Evolutionary conservation across 495 filamentous ascomycete species (phyloP), one percentile per base, ranked within the genome.

Genomic region (Xylaria acuta): DNA sequence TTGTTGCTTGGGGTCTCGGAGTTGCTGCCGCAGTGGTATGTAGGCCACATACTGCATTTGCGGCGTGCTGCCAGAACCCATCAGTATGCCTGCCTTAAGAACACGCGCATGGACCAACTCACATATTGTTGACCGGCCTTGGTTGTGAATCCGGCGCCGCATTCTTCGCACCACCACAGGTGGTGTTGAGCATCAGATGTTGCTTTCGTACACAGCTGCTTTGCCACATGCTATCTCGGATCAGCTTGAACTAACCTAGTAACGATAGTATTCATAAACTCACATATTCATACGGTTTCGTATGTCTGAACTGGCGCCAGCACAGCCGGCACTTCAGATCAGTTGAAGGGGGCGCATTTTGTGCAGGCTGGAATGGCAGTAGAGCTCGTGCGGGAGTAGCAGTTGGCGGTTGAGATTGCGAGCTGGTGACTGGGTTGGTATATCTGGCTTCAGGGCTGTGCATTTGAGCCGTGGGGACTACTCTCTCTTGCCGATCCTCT

Each of bases 141-240:
- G 3, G 70, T 80, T 11, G 72, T 77, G 43, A 84, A 86, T 0
- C 79, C 79, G 32, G 81, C 76, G 25, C 84, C 84, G 53, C 84
- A 86, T 22, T 81, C 59, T 1, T 71, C 69, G 47, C 84, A 86
- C 5, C 76, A 73, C 36, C 77, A 78, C 25, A 72, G 70, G 66
- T 80, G 82, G 3, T 81, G 76, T 11, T 78, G 71, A 1, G 59
- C 54, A 2, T 59, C 75, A 5, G 80, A 80, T 1, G 80, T 77
- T 4, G 72, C 36, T 64, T 75, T 76, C 5, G 73, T 77, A 73
- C 84, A 86, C 4, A 84, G 75, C 34, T 80, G 75, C 47, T 81
- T 80, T 45, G 75, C 75, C 14, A 75, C 73, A 54, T 86, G 84
- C 84, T 86, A 70, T 41, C 18, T 45, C 36, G 38, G 18, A 27